phyloP scores from a whole-genome alignment of 2,329 filamentous ascomycete species.

The Pestalotiopsis sp. region DNA sequence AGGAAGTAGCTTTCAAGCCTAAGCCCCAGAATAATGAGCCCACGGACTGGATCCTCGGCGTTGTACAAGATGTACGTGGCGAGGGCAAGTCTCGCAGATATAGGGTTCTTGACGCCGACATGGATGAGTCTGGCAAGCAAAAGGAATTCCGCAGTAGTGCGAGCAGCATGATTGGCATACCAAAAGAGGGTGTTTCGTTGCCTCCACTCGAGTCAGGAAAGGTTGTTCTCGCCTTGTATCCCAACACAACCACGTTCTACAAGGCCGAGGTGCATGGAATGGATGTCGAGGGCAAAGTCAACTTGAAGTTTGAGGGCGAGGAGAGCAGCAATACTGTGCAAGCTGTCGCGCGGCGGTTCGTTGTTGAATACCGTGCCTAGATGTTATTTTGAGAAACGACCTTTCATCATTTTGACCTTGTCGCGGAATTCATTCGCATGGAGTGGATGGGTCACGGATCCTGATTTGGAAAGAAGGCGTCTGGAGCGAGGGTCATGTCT shows the following conservation, averaged over 20 bases:
- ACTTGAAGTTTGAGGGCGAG: slow-evolving; percentile 78
- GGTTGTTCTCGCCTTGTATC: slow-evolving; percentile 77
- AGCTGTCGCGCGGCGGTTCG: slow-evolving; percentile 75
- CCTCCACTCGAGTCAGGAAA: slow-evolving; percentile 68
- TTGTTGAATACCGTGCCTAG: slow-evolving; percentile 67
- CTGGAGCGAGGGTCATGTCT: too few species aligned
- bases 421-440: neutral
- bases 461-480: too few species aligned
- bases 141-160: slow-evolving; percentile 73
- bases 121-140: slow-evolving; percentile 69
- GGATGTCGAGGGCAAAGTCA: slow-evolving; percentile 57
- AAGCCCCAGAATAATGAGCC: slow-evolving; percentile 53
- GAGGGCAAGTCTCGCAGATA: slow-evolving; percentile 79
- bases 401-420: neutral
- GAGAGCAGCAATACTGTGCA: slow-evolving; percentile 74
- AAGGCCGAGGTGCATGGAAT: slow-evolving; percentile 79
- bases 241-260: slow-evolving; percentile 84
- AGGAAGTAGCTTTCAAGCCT: slow-evolving; percentile 68
- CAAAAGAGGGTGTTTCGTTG: slow-evolving; percentile 56
- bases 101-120: slow-evolving; percentile 79
- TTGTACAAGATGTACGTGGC: slow-evolving; percentile 74
- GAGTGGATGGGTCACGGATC: too few species aligned
- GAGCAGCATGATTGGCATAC: slow-evolving; percentile 77
- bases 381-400: neutral
- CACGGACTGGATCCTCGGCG: slow-evolving; percentile 74